Conservation (phyloP, 2,329 filamentous ascomycete species). For the Ophiostoma triangulosporum region DNA sequence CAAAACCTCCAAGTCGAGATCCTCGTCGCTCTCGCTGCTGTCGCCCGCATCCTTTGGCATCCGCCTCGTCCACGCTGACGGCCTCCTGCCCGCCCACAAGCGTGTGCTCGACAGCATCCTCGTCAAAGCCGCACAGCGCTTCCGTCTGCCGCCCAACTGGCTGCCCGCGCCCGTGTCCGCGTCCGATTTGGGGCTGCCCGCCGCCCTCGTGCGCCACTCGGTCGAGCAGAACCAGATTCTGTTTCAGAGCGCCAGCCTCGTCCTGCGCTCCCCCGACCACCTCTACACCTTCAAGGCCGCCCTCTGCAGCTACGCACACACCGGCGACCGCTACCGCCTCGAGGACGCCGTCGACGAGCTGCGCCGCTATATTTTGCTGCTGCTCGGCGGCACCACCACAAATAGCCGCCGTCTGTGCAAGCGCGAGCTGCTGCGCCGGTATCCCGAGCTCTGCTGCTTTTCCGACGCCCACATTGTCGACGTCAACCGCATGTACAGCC, state of each 20-base stretch:
- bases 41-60: constrained; percentile 28
- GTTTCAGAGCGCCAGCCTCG: constrained; percentile 47
- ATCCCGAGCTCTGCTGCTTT: constrained; percentile 39
- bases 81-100: constrained; percentile 33
- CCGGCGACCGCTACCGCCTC: constrained; percentile 30
- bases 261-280: constrained; percentile 45
- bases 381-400: not conserved
- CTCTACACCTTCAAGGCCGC: constrained; percentile 52
- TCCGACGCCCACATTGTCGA: constrained; percentile 36
- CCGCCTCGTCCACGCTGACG: constrained; percentile 34
- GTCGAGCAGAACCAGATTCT: constrained; percentile 46
- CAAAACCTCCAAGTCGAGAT: not conserved
- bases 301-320: constrained; percentile 41
- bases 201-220: constrained; percentile 41
- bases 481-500: constrained; percentile 42
- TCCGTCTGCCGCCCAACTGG: constrained; percentile 29
- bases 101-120: constrained; percentile 34
- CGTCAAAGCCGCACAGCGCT: constrained; percentile 38
- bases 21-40: constrained; percentile 16
- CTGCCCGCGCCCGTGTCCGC: constrained; percentile 31
- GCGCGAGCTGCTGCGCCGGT: constrained; percentile 38
- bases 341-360: constrained; percentile 52
- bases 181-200: constrained; percentile 31
- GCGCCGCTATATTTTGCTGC: constrained; percentile 39
- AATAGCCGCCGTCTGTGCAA: constrained; percentile 33